Evolutionary conservation across 2,329 filamentous ascomycete species (phyloP).

Genomic region (Chaetomium sp.): DNA sequence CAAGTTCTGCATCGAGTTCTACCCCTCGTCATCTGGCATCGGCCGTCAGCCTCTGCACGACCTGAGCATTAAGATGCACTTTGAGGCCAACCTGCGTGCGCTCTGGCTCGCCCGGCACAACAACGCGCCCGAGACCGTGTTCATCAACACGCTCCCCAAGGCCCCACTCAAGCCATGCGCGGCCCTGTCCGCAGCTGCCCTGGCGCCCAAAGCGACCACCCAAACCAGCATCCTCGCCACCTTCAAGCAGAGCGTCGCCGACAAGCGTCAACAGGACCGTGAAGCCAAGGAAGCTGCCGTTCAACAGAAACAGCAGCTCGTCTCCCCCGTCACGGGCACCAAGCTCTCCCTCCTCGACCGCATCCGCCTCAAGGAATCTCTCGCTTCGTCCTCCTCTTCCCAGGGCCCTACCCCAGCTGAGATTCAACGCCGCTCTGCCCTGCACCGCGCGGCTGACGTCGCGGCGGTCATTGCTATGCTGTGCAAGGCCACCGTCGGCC

Average conservation of each 20-base stretch:
- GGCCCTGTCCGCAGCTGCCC: not conserved
- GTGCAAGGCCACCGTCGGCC: constrained; percentile 40
- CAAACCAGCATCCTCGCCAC: constrained; percentile 59
- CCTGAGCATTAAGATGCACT: constrained; percentile 46
- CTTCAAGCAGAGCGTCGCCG: constrained; percentile 54
- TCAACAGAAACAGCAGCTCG: not conserved
- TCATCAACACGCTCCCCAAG: constrained; percentile 51
- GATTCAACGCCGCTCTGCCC: constrained; percentile 55
- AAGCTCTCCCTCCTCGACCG: constrained; percentile 61
- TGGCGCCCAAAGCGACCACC: constrained; percentile 28
- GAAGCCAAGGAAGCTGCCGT: not conserved
- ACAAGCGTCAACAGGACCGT: constrained; percentile 39
- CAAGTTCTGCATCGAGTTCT: constrained; percentile 51
- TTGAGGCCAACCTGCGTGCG: constrained; percentile 44
- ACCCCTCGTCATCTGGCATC: constrained; percentile 25
- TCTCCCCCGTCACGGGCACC: not conserved
- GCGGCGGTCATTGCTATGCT: constrained; percentile 62
- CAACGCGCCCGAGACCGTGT: constrained; percentile 35
- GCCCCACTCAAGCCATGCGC: constrained; percentile 45
- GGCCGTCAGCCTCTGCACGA: constrained; percentile 40
- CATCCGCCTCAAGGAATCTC: constrained; percentile 63
- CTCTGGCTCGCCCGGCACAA: constrained; percentile 34
- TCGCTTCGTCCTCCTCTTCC: constrained; percentile 36
- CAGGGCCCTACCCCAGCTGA: constrained; percentile 46
- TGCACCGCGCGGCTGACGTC: constrained; percentile 63